Conservation (phyloP, 1,284 basidiomycete genomes). For the Rhodotorula sp. region DNA sequence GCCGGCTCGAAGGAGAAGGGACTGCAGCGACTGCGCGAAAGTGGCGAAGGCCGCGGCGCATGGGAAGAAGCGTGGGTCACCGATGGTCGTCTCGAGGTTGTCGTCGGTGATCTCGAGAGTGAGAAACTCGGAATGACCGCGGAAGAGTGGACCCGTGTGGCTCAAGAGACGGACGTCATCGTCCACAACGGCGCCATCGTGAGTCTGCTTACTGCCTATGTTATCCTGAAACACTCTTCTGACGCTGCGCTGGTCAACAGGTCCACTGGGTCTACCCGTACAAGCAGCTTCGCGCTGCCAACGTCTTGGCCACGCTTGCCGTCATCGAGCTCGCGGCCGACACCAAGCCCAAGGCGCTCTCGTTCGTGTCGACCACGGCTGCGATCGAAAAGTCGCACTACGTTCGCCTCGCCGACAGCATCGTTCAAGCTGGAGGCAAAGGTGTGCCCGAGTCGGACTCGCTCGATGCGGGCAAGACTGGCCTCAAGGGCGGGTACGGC, state of each 20-base stretch:
- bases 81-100: slow-evolving; percentile 69
- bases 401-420: slow-evolving; percentile 76
- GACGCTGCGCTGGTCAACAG: slow-evolving; percentile 49
- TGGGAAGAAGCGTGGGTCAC: slow-evolving; percentile 89
- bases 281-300: slow-evolving; percentile 83
- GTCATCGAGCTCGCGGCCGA: slow-evolving; percentile 73
- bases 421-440: slow-evolving; percentile 55
- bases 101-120: slow-evolving; percentile 81
- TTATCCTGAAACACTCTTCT: neutral
- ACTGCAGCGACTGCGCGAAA: slow-evolving; percentile 68
- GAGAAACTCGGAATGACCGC: slow-evolving; percentile 72
- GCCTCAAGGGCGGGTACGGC: slow-evolving; percentile 88
- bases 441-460: slow-evolving; percentile 87
- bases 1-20: slow-evolving; percentile 66
- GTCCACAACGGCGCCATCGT: slow-evolving; percentile 96
- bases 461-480: slow-evolving; percentile 76
- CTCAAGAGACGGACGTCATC: slow-evolving; percentile 75
- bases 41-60: slow-evolving; percentile 77
- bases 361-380: slow-evolving; percentile 93
- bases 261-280: slow-evolving; percentile 99
- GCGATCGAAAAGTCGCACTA: slow-evolving; percentile 85
- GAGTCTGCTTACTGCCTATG: slow-evolving; percentile 46
- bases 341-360: slow-evolving; percentile 69
- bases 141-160: slow-evolving; percentile 66
- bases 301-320: slow-evolving; percentile 84